Evolutionary conservation across 495 filamentous ascomycete species (phyloP).

Genomic region (Tuber calosporum): DNA sequence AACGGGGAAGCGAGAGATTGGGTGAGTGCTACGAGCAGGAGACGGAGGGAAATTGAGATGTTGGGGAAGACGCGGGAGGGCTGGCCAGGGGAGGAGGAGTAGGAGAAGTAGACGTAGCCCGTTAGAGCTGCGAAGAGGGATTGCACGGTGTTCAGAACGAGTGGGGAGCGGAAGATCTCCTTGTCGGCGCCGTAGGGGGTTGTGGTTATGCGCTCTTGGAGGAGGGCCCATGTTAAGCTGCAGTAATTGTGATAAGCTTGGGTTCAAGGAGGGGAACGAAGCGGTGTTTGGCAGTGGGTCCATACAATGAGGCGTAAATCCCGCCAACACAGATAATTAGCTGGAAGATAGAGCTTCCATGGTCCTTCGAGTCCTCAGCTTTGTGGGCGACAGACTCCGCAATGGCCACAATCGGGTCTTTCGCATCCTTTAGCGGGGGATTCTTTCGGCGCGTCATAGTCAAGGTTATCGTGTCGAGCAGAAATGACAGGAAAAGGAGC

Average conservation of each 20-base stretch:
- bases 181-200: constrained; percentile 73
- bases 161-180: constrained; percentile 77
- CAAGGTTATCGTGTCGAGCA: not conserved
- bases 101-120: constrained; percentile 71
- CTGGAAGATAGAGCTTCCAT: constrained; percentile 51
- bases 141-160: constrained; percentile 94
- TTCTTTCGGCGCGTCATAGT: constrained; percentile 15
- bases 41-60: constrained; percentile 61
- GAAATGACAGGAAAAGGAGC: not conserved
- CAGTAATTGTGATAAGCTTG: constrained; percentile 9
- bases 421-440: constrained; percentile 4
- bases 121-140: constrained; percentile 77
- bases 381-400: constrained; percentile 36
- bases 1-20: constrained; percentile 86
- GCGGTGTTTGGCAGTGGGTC: constrained; percentile 19
- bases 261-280: not conserved
- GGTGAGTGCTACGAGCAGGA: constrained; percentile 77
- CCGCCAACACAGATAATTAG: constrained; percentile 81
- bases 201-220: constrained; percentile 96
- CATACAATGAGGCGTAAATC: constrained; percentile 94
- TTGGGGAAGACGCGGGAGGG: constrained; percentile 68
- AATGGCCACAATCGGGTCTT: constrained; percentile 34
- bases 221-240: constrained; percentile 88
- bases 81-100: constrained; percentile 51
- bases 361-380: constrained; percentile 37